These are phyloP conservation scores for Plasmodium malariae DNA, from an alignment of 169 alveolate genomes.

Conservation along the genomic window DNA sequence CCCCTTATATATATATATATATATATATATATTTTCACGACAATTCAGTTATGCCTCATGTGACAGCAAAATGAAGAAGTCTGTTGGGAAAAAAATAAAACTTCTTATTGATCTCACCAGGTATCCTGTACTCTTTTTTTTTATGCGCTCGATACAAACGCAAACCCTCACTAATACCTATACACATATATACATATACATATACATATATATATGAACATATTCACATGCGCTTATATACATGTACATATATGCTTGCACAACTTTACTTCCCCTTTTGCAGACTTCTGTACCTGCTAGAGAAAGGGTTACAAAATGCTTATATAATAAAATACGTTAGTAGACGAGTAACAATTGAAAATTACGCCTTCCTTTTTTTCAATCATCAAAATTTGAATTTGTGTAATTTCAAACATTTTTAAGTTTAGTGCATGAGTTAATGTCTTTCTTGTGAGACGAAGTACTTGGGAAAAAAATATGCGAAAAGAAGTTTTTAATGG, in stretches of 20 bases:
- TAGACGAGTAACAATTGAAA: conserved; percentile 26
- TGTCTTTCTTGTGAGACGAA: background rate
- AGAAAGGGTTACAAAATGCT: conserved; percentile 6
- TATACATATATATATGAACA: background rate
- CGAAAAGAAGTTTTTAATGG: background rate
- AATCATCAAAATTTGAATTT: conserved; percentile 16
- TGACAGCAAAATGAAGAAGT: conserved; percentile 2
- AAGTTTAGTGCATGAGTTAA: background rate
- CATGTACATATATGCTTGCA: background rate
- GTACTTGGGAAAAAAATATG: background rate
- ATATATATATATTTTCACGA: background rate
- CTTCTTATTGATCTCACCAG: conserved; percentile 28
- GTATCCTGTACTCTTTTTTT: background rate
- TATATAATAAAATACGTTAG: conserved; percentile 34
- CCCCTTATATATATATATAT: background rate
- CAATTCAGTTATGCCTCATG: conserved; percentile 31
- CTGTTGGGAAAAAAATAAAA: conserved; percentile 47
- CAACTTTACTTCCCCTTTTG: background rate
- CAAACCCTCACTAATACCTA: too few species aligned
- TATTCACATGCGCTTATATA: background rate
- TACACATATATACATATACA: background rate
- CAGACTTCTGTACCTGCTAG: conserved; percentile 39
- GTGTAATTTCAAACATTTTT: conserved; percentile 6
- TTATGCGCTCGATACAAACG: too few species aligned
- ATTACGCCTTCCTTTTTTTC: conserved; percentile 28